Evolutionary conservation across 2,329 filamentous ascomycete species (phyloP).

Genomic region (Hypoxylon sp.): DNA sequence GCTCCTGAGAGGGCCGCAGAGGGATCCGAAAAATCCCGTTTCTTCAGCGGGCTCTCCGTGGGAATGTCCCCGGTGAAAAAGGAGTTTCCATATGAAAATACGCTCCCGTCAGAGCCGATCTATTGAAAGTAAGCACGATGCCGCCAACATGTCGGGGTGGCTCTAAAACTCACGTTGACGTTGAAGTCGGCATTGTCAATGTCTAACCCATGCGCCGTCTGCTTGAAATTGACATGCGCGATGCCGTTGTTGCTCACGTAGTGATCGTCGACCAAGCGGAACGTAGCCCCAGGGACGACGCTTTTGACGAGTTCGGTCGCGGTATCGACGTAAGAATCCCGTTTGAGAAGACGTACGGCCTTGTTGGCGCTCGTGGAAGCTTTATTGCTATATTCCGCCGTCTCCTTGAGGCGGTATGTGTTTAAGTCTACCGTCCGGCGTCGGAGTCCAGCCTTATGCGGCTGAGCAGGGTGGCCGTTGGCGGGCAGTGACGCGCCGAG

Average conservation of each 20-base stretch:
- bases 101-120: conserved; percentile 66
- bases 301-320: conserved; percentile 63
- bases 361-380: conserved; percentile 46
- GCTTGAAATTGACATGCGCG: conserved; percentile 72
- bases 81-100: conserved; percentile 71
- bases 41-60: conserved; percentile 57
- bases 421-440: conserved; percentile 56
- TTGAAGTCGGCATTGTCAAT: conserved; percentile 74
- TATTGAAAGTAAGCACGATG: conserved; percentile 47
- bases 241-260: conserved; percentile 70
- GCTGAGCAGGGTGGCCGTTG: conserved; percentile 50
- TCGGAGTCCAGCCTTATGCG: conserved; percentile 49
- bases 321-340: conserved; percentile 60
- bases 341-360: conserved; percentile 50
- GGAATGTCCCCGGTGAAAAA: conserved; percentile 63
- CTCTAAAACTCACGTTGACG: conserved; percentile 66
- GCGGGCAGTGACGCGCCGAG: conserved; percentile 54
- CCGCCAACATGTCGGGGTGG: too few species aligned
- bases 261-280: conserved; percentile 67
- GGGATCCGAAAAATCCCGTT: conserved; percentile 61
- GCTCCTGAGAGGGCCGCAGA: conserved; percentile 61
- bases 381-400: conserved; percentile 53
- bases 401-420: conserved; percentile 53
- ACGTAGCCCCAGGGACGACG: conserved; percentile 57
- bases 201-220: conserved; percentile 70